phyloP scores from a whole-genome alignment of 1,139 yeast species.

The Waltiozyma sp. region DNA sequence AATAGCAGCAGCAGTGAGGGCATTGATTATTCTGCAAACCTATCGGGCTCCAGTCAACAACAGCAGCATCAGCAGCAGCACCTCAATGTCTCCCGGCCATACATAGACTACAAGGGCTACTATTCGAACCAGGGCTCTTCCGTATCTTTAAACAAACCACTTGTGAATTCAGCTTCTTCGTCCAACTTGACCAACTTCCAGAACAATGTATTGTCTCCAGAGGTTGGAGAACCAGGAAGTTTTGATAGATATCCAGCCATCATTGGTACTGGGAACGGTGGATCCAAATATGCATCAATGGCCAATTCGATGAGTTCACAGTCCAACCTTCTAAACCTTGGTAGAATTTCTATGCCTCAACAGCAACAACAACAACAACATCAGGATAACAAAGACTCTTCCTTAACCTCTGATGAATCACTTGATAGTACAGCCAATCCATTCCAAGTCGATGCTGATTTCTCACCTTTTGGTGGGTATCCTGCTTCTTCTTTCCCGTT shows the following conservation, averaged over 20 bases:
- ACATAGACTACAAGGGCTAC: constrained; percentile 34
- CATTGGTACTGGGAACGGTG: constrained; percentile 22
- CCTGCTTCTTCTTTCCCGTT: constrained; percentile 84
- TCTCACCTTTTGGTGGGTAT: constrained; percentile 89
- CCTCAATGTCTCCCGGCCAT: constrained; percentile 22
- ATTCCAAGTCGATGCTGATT: constrained; percentile 32
- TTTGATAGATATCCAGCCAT: constrained; percentile 48
- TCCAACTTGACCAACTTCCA: constrained; percentile 12
- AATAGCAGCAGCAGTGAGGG: constrained; percentile 16
- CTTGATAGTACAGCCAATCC: constrained; percentile 26
- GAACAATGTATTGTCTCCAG: constrained; percentile 9
- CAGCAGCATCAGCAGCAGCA: not conserved
- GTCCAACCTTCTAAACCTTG: constrained; percentile 7
- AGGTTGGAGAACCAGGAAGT: constrained; percentile 35
- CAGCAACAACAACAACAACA: constrained; percentile 2
- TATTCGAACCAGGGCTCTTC: constrained; percentile 34
- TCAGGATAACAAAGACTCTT: constrained; percentile 10
- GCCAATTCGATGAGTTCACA: constrained; percentile 27
- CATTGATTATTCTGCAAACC: constrained; percentile 3
- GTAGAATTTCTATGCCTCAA: not conserved
- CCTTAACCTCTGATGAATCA: constrained; percentile 18
- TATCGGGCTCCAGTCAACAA: not conserved
- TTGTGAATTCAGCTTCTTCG: constrained; percentile 13
- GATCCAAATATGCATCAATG: constrained; percentile 35
- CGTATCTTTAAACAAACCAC: constrained; percentile 8